Base-by-base conservation (phyloP, 2,329 filamentous ascomycete species). In the Nigrograna mackinnonii region DNA sequence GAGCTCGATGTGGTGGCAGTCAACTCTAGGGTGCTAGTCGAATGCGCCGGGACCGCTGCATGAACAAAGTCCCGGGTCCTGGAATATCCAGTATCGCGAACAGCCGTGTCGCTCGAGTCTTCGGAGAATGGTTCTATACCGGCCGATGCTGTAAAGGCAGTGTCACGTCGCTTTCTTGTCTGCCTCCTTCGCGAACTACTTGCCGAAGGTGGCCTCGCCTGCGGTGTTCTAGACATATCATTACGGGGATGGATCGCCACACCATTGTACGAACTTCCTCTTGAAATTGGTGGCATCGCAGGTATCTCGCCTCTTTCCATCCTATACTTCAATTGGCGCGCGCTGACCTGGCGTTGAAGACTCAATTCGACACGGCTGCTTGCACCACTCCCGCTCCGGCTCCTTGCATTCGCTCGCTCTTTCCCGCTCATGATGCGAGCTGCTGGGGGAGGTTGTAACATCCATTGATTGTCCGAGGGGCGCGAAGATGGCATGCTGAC, bases 341-440 rank as follows among this genome's bases (percentile, higher is more conserved):
- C 58, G 53, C 70, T 74, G 37, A 69, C 62, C 41, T 70, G 68
- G 7, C 66, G 60, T 44, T 64, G 63, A 30, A 69, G 47, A 33
- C 61, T 67, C 43, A 66, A 37, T 35, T 70, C 66, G 4, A 64
- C 55, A 35, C 69, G 64, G 42, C 72, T 75, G 51, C 67, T 71
- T 16, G 64, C 62, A 6, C 65, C 60, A 35, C 68, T 70, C 6
- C 63, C 66, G 59, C 83, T 87, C 24, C 75, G 74, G 50, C 81
- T 85, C 40, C 84, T 82, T 3, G 50, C 54, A 3, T 51, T 55
- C 16, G 86, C 84, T 21, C 83, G 82, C 24, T 88, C 82, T 65
- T 91, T 94, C 52, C 91, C 91, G 51, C 87, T 87, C 91, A 96
- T 96, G 46, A 96, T 78, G 65, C 86, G 91, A 43, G 91, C 90